Conservation (phyloP, 2,329 filamentous ascomycete species). For the Scytalidium lignicola region DNA sequence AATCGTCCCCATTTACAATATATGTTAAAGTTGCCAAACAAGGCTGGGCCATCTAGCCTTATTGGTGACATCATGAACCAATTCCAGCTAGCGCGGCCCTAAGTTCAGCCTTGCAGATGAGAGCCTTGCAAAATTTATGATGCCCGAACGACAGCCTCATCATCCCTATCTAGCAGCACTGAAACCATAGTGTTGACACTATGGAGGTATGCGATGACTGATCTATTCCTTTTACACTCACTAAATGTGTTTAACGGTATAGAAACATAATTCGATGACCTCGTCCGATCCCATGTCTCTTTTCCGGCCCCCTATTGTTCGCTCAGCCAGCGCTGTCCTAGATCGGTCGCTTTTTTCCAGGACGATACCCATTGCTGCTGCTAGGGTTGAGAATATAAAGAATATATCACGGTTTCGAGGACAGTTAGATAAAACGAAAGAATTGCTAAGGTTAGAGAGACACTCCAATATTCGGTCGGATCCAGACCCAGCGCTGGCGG, state of each 20-base stretch:
- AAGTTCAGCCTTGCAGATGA: not conserved
- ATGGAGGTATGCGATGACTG: not conserved
- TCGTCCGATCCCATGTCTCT: slow-evolving; percentile 43
- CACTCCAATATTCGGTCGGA: slow-evolving; percentile 59
- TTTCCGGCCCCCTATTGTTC: slow-evolving; percentile 76
- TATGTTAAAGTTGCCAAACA: too few relatives aligned
- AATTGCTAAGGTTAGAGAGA: slow-evolving; percentile 61
- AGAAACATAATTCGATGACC: not conserved
- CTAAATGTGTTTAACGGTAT: not conserved
- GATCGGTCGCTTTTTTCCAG: slow-evolving; percentile 81
- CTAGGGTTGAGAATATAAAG: slow-evolving; percentile 68
- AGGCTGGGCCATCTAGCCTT: too few relatives aligned
- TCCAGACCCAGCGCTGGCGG: slow-evolving; percentile 49
- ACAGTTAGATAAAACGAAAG: slow-evolving; percentile 57
- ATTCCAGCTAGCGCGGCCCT: not conserved
- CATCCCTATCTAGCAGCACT: not conserved
- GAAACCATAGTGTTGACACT: not conserved
- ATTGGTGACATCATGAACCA: not conserved
- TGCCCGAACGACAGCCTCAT: not conserved
- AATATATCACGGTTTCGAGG: slow-evolving; percentile 69
- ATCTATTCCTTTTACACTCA: not conserved
- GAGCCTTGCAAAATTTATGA: not conserved
- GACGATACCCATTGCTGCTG: slow-evolving; percentile 71
- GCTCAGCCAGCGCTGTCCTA: slow-evolving; percentile 66
- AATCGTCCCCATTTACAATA: too few relatives aligned